Percentiles rank a stretch among this genome's conserved stretches.
Evolutionary conservation across 352 stramenopile species (phyloP).

Genomic region (Phytophthora europaea): DNA sequence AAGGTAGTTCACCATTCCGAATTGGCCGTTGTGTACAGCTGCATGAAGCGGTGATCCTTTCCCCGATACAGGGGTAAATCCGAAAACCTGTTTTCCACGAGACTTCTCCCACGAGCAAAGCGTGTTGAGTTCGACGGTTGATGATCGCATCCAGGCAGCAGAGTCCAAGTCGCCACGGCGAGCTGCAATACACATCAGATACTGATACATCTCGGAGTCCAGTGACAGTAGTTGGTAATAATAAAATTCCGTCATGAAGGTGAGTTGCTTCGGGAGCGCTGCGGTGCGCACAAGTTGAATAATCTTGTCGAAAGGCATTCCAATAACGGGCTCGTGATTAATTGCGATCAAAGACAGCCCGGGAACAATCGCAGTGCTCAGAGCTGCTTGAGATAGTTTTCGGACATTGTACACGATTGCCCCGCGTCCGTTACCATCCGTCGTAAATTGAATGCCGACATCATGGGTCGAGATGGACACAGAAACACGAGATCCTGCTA

Average conservation of each 20-base stretch:
- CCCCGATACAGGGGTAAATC: slow-evolving; percentile 65
- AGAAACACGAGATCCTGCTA: slow-evolving; percentile 67
- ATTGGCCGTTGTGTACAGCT: slow-evolving; percentile 67
- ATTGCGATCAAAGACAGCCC: slow-evolving; percentile 84
- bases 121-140: slow-evolving; percentile 68
- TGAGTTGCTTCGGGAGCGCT: slow-evolving; percentile 79
- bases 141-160: slow-evolving; percentile 62
- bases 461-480: slow-evolving; percentile 88
- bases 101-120: slow-evolving; percentile 80
- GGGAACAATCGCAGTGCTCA: slow-evolving; percentile 75
- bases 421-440: slow-evolving; percentile 78
- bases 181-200: slow-evolving; percentile 77
- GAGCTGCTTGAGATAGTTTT: slow-evolving; percentile 83
- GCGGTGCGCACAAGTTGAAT: slow-evolving; percentile 68
- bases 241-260: slow-evolving; percentile 88
- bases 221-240: slow-evolving; percentile 87
- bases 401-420: slow-evolving; percentile 81
- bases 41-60: slow-evolving; percentile 74
- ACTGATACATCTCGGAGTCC: slow-evolving; percentile 84
- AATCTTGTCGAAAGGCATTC: slow-evolving; percentile 86
- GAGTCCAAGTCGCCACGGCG: slow-evolving; percentile 79
- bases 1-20: slow-evolving; percentile 73
- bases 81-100: slow-evolving; percentile 75
- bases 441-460: slow-evolving; percentile 87
- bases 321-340: slow-evolving; percentile 84